Percentiles rank a stretch among this genome's conserved stretches.
Evolutionary conservation across 83 land plant species (phyloP).

Genomic region (Diphasiastrum complanatum): DNA sequence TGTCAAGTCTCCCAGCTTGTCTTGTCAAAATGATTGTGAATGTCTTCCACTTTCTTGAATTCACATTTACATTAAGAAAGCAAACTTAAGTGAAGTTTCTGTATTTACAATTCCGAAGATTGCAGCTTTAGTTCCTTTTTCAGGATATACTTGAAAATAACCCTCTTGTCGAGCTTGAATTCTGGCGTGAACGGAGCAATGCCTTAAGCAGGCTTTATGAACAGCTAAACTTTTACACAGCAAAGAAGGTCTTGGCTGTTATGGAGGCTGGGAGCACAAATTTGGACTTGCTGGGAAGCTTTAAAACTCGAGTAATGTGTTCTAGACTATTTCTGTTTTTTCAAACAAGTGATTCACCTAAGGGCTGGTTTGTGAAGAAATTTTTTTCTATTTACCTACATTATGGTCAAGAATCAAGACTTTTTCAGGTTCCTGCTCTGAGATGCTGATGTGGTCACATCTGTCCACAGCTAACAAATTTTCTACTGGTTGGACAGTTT

Average conservation of each 20-base stretch:
- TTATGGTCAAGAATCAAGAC: background rate
- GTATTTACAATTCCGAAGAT: background rate
- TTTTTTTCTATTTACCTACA: background rate
- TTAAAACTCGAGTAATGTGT: conserved; percentile 22
- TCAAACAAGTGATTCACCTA: background rate
- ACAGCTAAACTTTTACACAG: conserved; percentile 29
- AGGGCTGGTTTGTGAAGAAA: background rate
- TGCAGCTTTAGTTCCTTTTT: background rate
- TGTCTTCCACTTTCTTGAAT: background rate
- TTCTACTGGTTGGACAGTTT: conserved; percentile 2
- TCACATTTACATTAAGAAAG: background rate
- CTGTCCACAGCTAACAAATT: background rate
- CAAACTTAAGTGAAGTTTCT: no score
- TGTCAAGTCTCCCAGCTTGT: background rate
- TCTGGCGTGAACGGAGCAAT: conserved; percentile 36
- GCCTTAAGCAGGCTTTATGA: conserved; percentile 29
- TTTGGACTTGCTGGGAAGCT: conserved; percentile 27
- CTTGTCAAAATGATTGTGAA: background rate
- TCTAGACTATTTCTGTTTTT: background rate
- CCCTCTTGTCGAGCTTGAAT: conserved; percentile 31
- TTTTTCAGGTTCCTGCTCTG: background rate
- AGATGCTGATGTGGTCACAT: background rate
- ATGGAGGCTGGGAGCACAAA: conserved; percentile 31
- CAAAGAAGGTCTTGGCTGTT: conserved; percentile 21
- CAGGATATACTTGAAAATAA: conserved; percentile 24